These are phyloP conservation scores for Laguncularia racemosa DNA, from an alignment of 345 rosid genomes.

Conservation along the genomic window DNA sequence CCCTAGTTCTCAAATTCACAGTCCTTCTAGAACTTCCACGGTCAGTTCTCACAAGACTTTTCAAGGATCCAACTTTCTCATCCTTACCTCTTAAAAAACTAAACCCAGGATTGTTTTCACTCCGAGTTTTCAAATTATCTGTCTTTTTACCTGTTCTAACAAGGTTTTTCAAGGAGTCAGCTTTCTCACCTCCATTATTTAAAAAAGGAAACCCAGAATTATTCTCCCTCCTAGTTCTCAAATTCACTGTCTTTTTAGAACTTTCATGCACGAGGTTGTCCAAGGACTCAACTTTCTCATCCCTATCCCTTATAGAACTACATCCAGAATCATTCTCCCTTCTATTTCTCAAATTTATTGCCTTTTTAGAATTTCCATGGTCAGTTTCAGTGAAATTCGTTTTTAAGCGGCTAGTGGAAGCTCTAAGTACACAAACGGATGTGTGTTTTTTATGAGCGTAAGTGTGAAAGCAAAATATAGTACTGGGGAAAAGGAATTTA, in stretches of 20 bases:
- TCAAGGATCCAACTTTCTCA: no score
- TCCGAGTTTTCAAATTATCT: conserved; percentile 3
- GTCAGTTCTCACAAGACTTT: no score
- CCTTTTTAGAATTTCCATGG: conserved; percentile 7
- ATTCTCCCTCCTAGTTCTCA: conserved; percentile 11
- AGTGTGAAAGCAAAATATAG: conserved; percentile 14
- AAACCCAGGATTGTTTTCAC: no score
- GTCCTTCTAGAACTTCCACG: no score
- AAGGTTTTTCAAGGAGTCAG: no score
- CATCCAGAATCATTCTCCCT: no score
- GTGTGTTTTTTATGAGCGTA: conserved; percentile 5
- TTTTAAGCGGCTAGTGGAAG: conserved; percentile 8
- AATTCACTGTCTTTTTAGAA: conserved; percentile 7
- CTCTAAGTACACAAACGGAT: conserved; percentile 3
- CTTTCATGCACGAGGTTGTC: conserved; percentile 5
- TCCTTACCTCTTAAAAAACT: no score
- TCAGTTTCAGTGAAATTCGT: conserved; percentile 22
- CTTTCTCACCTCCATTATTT: conserved; percentile 1
- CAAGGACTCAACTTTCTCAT: no score
- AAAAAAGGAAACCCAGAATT: conserved; percentile 22
- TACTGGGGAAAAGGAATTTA: background rate
- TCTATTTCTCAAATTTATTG: conserved; percentile 5
- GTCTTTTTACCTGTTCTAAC: background rate
- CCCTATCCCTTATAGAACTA: no score
- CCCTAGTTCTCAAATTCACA: background rate